Evolutionary conservation across 2,329 filamentous ascomycete genomes (phyloP).

Genomic region (Byssochlamys sp.): DNA sequence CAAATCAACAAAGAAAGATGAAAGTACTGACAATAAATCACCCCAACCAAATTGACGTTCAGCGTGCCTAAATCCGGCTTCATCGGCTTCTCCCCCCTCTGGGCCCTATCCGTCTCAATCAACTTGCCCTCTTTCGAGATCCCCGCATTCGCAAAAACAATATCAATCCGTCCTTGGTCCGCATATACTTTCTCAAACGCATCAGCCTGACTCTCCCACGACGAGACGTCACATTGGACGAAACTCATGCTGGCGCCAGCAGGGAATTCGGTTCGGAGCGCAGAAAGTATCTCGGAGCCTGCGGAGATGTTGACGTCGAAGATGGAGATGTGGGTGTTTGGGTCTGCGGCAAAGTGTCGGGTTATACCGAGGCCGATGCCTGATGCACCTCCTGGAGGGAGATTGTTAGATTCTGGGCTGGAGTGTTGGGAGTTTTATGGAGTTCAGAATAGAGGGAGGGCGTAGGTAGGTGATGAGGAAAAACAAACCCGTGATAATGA

Average conservation of each 20-base stretch:
- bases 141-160: constrained; percentile 44
- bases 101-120: constrained; percentile 18
- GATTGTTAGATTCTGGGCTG: background rate
- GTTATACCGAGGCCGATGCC: constrained; percentile 29
- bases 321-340: constrained; percentile 21
- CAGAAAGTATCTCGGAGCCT: constrained; percentile 12
- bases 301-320: constrained; percentile 22
- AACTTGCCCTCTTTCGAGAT: constrained; percentile 37
- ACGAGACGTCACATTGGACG: constrained; percentile 23
- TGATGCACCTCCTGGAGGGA: constrained; percentile 25
- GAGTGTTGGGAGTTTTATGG: background rate
- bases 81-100: constrained; percentile 20
- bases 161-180: constrained; percentile 31
- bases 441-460: background rate
- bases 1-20: background rate
- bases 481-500: constrained; percentile 21
- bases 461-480: background rate
- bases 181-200: constrained; percentile 26
- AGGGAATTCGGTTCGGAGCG: constrained; percentile 17
- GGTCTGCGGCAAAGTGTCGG: constrained; percentile 17
- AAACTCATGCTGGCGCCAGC: constrained; percentile 16
- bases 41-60: constrained; percentile 29
- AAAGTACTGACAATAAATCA: constrained; percentile 36
- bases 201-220: constrained; percentile 26
- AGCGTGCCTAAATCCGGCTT: constrained; percentile 30